These are phyloP conservation scores for Pythium aristosporum DNA, from an alignment of 352 stramenopile genomes.

Conservation along the genomic window DNA sequence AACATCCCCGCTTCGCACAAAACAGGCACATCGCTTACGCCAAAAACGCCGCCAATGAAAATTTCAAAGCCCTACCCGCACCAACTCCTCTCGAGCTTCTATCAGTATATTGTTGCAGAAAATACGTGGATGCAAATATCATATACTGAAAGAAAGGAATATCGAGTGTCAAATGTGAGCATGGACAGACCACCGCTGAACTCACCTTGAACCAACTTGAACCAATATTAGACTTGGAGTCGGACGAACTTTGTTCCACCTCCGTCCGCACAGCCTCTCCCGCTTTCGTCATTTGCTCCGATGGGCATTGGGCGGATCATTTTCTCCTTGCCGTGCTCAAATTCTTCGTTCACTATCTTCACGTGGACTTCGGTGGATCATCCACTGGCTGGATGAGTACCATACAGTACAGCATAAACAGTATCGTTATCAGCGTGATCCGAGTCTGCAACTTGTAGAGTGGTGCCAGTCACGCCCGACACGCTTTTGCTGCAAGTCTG, in stretches of 20 bases:
- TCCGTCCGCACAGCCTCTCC: neutral
- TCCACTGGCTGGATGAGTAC: neutral
- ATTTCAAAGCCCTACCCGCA: slow-evolving; percentile 71
- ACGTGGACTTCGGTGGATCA: too few species aligned
- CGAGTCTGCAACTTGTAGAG: too few species aligned
- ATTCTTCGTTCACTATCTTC: neutral
- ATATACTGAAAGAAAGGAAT: slow-evolving; percentile 19
- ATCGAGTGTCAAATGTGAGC: slow-evolving; percentile 28
- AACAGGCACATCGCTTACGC: slow-evolving; percentile 15
- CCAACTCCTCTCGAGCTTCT: slow-evolving; percentile 1
- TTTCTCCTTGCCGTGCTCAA: neutral
- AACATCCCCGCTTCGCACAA: slow-evolving; percentile 8
- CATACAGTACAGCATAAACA: neutral
- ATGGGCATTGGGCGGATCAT: neutral
- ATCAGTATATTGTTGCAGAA: slow-evolving; percentile 5
- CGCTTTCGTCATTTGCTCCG: neutral
- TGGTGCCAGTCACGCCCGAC: too few species aligned
- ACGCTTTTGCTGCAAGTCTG: too few species aligned
- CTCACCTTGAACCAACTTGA: slow-evolving; percentile 15
- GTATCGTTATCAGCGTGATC: too few species aligned
- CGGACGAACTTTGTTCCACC: slow-evolving; percentile 2
- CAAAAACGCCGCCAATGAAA: slow-evolving; percentile 41
- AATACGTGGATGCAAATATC: neutral
- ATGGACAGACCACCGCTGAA: slow-evolving; percentile 26
- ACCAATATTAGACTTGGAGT: slow-evolving; percentile 9